A percentile compares a stretch with the other conserved stretches of the same genome.
phyloP scores from a whole-genome alignment of 2,329 filamentous ascomycete species.

The Fusarium compactum region DNA sequence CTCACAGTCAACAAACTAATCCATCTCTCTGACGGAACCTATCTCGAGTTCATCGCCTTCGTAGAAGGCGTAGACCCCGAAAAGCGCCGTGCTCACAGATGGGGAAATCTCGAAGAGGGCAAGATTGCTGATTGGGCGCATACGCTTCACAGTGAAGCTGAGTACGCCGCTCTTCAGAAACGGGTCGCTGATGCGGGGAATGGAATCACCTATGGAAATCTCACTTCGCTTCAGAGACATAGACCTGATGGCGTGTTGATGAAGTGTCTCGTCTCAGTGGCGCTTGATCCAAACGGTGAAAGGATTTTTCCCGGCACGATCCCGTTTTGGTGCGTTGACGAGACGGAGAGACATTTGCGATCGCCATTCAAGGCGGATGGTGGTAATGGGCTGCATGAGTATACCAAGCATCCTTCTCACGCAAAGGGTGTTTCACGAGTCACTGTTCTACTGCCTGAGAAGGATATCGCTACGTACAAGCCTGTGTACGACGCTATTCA shows the following conservation, averaged over 20 bases:
- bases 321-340: slow-evolving; percentile 76
- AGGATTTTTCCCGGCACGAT: slow-evolving; percentile 60
- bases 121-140: slow-evolving; percentile 72
- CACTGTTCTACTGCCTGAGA: slow-evolving; percentile 51
- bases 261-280: slow-evolving; percentile 69
- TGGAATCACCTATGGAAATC: slow-evolving; percentile 60
- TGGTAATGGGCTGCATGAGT: slow-evolving; percentile 24
- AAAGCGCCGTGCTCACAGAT: slow-evolving; percentile 64
- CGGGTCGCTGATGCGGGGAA: slow-evolving; percentile 50
- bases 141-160: slow-evolving; percentile 54
- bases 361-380: slow-evolving; percentile 60
- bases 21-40: slow-evolving; percentile 71
- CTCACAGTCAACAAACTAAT: slow-evolving; percentile 72
- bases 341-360: slow-evolving; percentile 66
- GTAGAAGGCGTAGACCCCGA: slow-evolving; percentile 57
- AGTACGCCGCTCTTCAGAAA: slow-evolving; percentile 55
- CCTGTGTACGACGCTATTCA: slow-evolving; percentile 50
- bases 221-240: slow-evolving; percentile 64
- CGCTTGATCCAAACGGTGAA: slow-evolving; percentile 43
- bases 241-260: slow-evolving; percentile 67
- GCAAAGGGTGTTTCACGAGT: slow-evolving; percentile 64
- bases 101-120: slow-evolving; percentile 65
- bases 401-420: slow-evolving; percentile 62
- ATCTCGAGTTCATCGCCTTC: slow-evolving; percentile 76
- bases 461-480: slow-evolving; percentile 33